phyloP scores from a whole-genome alignment of 345 rosid genomes.

The Atalantia buxifolia region DNA sequence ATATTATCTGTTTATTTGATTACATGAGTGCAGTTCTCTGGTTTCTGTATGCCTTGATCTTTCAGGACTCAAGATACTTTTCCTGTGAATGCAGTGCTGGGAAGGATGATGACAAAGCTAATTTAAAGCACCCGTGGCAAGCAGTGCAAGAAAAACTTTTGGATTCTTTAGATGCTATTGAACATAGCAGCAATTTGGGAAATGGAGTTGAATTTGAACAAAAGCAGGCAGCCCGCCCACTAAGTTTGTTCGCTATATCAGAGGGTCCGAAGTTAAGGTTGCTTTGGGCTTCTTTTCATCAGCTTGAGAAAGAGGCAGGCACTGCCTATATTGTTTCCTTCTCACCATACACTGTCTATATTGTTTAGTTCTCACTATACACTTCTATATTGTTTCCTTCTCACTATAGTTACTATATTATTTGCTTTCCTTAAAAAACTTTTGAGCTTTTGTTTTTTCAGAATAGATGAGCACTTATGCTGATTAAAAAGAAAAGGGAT shows the following conservation, averaged over 20 bases:
- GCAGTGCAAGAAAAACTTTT: constrained; percentile 60
- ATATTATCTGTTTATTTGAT: background rate
- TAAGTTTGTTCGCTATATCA: constrained; percentile 67
- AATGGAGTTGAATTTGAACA: constrained; percentile 45
- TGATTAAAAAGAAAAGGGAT: background rate
- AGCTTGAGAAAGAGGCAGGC: constrained; percentile 81
- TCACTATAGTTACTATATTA: background rate
- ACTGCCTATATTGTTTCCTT: constrained; percentile 29
- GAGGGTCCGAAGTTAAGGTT: constrained; percentile 65
- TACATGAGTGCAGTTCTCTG: constrained; percentile 2
- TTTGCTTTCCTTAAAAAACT: constrained; percentile 1
- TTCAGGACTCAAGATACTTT: constrained; percentile 3
- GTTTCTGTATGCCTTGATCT: constrained; percentile 3
- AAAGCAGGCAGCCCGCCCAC: constrained; percentile 37
- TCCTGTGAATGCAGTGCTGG: constrained; percentile 31
- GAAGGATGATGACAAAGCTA: constrained; percentile 34
- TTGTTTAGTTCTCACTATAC: background rate
- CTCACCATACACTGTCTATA: background rate
- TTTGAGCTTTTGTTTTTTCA: constrained; percentile 5
- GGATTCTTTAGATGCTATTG: constrained; percentile 59
- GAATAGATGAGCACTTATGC: background rate
- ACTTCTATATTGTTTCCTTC: background rate
- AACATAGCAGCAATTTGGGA: constrained; percentile 35
- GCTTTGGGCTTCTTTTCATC: constrained; percentile 68
- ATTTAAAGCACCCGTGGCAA: constrained; percentile 53